Evolutionary conservation across 1,284 basidiomycete genomes (phyloP).

Genomic region (Pholiota adiposa): DNA sequence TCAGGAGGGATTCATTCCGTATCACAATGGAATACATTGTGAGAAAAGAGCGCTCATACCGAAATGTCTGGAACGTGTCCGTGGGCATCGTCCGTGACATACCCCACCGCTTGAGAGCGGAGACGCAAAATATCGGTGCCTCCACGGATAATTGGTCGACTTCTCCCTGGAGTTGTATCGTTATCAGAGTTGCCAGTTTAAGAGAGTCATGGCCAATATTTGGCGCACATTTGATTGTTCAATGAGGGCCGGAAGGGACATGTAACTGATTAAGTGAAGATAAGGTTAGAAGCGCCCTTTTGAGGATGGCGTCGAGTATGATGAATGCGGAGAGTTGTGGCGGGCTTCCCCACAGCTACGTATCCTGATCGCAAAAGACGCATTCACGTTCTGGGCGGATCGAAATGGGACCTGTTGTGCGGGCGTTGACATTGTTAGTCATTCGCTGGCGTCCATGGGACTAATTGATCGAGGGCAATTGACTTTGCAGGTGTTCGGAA

Average conservation of each 20-base stretch:
- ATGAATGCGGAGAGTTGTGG: neutral
- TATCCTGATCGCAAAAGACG: neutral
- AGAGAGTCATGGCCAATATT: neutral
- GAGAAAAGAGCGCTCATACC: neutral
- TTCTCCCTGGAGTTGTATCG: slow-evolving; percentile 3
- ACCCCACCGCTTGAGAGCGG: neutral
- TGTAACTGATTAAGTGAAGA: neutral
- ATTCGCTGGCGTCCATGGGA: neutral
- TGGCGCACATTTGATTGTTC: neutral
- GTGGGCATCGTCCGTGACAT: neutral
- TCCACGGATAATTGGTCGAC: slow-evolving; percentile 24
- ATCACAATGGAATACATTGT: neutral
- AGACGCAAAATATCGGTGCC: slow-evolving; percentile 24
- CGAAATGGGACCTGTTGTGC: neutral
- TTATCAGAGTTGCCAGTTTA: neutral
- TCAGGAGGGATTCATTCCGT: neutral
- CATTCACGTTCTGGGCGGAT: neutral
- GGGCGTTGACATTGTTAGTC: neutral
- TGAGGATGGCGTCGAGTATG: neutral
- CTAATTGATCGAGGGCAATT: neutral
- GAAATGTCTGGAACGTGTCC: neutral
- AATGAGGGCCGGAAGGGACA: neutral
- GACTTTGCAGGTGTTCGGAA: neutral
- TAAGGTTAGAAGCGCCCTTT: neutral
- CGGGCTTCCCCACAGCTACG: neutral